These are phyloP conservation scores for Globisporangium paroecandrum DNA, from an alignment of 352 stramenopile genomes.

Conservation along the genomic window DNA sequence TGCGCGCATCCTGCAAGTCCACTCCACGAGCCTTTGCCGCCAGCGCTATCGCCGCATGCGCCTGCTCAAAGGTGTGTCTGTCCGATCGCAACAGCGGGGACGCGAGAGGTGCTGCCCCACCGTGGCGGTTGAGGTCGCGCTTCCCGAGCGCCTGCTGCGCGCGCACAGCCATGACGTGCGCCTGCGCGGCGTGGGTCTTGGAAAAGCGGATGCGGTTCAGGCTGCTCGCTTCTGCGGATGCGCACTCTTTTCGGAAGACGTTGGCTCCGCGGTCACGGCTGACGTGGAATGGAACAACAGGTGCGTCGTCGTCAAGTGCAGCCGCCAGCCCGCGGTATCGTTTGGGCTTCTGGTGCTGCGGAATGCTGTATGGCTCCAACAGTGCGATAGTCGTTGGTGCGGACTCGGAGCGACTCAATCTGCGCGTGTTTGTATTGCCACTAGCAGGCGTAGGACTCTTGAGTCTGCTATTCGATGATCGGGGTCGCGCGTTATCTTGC, in stretches of 20 bases:
- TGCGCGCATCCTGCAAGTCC: neutral
- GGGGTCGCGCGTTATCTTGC: neutral
- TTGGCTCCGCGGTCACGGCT: constrained; percentile 36
- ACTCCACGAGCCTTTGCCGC: neutral
- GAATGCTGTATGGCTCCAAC: constrained; percentile 1
- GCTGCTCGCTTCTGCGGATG: constrained; percentile 26
- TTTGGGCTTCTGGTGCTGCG: constrained; percentile 27
- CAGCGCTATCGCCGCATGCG: constrained; percentile 1
- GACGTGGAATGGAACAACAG: constrained; percentile 27
- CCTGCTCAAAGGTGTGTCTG: constrained; percentile 25
- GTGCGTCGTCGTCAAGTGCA: constrained; percentile 24
- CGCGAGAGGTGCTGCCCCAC: constrained; percentile 10
- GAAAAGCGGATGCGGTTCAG: constrained; percentile 41
- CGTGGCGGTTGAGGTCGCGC: constrained; percentile 12
- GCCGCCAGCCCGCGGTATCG: constrained; percentile 37
- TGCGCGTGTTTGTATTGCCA: neutral
- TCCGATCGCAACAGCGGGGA: constrained; percentile 37
- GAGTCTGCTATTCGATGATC: neutral
- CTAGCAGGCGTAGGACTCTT: neutral
- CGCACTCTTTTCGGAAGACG: constrained; percentile 53
- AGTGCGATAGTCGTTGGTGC: constrained; percentile 33
- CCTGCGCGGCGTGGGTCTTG: constrained; percentile 32
- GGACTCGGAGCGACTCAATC: constrained; percentile 41
- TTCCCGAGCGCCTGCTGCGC: constrained; percentile 41
- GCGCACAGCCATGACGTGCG: constrained; percentile 39